Base-by-base conservation (phyloP, 768 basidiomycete genomes). In the Termitomyces sp. region DNA sequence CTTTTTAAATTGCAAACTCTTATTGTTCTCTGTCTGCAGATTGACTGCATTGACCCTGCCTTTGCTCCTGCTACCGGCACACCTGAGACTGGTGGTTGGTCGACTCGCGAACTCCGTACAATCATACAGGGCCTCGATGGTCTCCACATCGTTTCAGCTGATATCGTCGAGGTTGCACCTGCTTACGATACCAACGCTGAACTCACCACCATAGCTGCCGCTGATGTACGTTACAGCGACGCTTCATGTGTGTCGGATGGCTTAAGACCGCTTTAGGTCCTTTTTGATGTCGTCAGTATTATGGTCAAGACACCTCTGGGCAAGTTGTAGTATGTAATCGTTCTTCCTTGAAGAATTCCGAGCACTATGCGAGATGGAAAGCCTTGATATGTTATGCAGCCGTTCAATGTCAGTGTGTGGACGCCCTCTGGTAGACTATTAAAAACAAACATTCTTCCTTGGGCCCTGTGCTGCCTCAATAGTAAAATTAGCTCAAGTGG, bases 61-160 rank as follows among this genome's bases (percentile, higher is more conserved):
- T 88, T 90, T 61, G 90, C 90, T 2, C 90, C 90, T 28, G 90
- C 89, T 0, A 90, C 90, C 0, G 90, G 90, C 4, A 92, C 91
- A 0, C 91, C 90, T 0, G 91, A 92, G 71, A 87, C 90, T 0
- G 90, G 90, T 0, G 90, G 83, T 10, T 92, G 89, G 90, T 87
- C 89, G 4, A 90, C 90, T 7, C 85, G 91, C 57, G 90, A 93
- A 70, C 73, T 92, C 51, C 84, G 88, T 50, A 83, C 85, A 7
- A 88, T 92, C 65, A 70, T 92, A 57, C 76, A 90, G 49, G 90
- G 90, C 20, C 71, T 93, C 15, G 85, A 86, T 54, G 89, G 90
- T 15, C 75, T 92, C 52, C 75, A 83, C 58, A 85, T 93, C 60
- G 88, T 92, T 47, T 89, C 85, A 37, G 88, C 86, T 9, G 91